These are phyloP conservation scores for Kazachstania psychrophila DNA, from an alignment of 805 yeast genomes.

Conservation along the genomic window DNA sequence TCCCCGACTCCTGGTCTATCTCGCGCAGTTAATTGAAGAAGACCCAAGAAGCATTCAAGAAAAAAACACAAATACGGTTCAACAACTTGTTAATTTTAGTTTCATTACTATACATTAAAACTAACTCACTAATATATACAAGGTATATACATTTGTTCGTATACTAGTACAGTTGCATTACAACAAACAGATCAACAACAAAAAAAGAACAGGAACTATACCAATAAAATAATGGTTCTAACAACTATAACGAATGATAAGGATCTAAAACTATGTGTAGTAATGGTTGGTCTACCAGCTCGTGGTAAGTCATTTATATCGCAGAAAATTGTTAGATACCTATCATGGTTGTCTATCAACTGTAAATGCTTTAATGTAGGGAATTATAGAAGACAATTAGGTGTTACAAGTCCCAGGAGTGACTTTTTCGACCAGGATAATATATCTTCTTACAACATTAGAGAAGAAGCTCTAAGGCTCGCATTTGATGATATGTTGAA, in stretches of 20 bases:
- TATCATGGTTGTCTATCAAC: slow-evolving; percentile 83
- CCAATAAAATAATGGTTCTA: slow-evolving; percentile 19
- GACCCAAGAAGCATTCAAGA: no score
- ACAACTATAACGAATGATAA: slow-evolving; percentile 35
- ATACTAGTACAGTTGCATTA: no score
- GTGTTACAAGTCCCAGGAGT: slow-evolving; percentile 45
- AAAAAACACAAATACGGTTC: no score
- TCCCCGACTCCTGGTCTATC: no score
- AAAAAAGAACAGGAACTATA: no score
- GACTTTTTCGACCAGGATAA: slow-evolving; percentile 68
- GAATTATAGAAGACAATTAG: slow-evolving; percentile 59
- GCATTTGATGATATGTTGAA: slow-evolving; percentile 75
- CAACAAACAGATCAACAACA: no score
- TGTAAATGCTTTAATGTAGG: slow-evolving; percentile 90
- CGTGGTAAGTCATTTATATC: slow-evolving; percentile 93
- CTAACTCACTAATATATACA: no score
- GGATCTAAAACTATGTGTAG: slow-evolving; percentile 71
- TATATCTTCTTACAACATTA: slow-evolving; percentile 49
- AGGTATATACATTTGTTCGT: no score
- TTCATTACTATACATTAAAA: no score
- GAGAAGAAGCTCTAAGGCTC: slow-evolving; percentile 58
- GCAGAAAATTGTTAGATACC: slow-evolving; percentile 84
- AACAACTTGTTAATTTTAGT: no score
- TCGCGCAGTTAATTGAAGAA: no score
- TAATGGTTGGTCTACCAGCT: slow-evolving; percentile 83